A percentile compares a stretch with the other conserved stretches of the same genome.
These are phyloP conservation scores for Trichosporon sp. DNA, from an alignment of 1,284 basidiomycete genomes.

Conservation along the genomic window DNA sequence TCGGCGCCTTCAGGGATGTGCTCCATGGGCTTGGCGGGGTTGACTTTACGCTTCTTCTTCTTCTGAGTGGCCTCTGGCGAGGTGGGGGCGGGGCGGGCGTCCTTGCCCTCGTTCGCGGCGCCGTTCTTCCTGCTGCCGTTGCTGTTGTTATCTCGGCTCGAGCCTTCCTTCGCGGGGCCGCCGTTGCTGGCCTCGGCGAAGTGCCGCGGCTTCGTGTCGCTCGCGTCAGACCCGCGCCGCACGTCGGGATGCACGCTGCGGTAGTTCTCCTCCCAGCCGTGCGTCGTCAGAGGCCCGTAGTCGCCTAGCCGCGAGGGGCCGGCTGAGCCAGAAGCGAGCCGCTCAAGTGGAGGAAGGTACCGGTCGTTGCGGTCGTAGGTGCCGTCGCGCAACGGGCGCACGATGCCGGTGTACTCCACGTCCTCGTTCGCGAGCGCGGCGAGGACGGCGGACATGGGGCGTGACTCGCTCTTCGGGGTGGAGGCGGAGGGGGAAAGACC, in stretches of 20 bases:
- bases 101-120: background rate
- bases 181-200: background rate
- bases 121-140: constrained; percentile 1
- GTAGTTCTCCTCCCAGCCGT: constrained; percentile 2
- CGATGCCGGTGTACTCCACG: constrained; percentile 19
- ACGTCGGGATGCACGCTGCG: background rate
- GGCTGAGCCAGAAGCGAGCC: background rate
- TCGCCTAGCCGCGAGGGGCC: background rate
- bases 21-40: constrained; percentile 5
- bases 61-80: background rate
- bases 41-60: constrained; percentile 4
- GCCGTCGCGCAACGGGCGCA: constrained; percentile 12
- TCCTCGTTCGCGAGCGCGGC: constrained; percentile 16
- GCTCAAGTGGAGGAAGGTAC: constrained; percentile 6
- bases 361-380: constrained; percentile 4
- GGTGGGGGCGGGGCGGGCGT: background rate
- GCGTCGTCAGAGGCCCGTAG: background rate
- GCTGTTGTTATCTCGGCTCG: background rate
- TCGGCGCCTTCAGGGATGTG: constrained; percentile 23
- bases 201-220: background rate
- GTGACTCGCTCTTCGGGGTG: background rate
- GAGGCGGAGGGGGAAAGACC: background rate
- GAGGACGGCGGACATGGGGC: constrained; percentile 12
- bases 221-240: background rate
- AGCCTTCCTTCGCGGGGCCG: background rate